Percentiles rank a stretch among this genome's conserved stretches.
Evolutionary conservation across 345 rosid species (phyloP).

Genomic region (Xanthoceras sorbifolium): DNA sequence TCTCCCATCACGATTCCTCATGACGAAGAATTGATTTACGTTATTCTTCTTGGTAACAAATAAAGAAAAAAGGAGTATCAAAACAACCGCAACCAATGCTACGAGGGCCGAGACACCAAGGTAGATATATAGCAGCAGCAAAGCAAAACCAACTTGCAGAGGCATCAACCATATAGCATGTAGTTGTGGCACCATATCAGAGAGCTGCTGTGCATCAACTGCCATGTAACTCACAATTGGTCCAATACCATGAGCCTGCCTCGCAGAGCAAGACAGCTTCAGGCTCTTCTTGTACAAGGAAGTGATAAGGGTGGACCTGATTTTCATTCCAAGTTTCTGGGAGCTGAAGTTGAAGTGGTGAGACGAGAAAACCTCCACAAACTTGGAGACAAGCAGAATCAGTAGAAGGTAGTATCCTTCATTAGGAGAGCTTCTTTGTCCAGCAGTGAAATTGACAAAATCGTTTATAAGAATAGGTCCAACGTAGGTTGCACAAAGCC

Average conservation of each 20-base stretch:
- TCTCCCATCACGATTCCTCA: conserved; percentile 76
- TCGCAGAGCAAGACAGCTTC: conserved; percentile 73
- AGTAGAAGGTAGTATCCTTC: conserved; percentile 87
- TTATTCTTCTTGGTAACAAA: conserved; percentile 66
- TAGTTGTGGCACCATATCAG: conserved; percentile 93
- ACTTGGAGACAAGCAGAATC: conserved; percentile 73
- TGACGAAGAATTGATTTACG: conserved; percentile 55
- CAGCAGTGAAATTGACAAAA: conserved; percentile 78
- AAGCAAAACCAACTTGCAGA: conserved; percentile 62
- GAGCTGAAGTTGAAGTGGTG: conserved; percentile 89
- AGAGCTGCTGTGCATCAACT: conserved; percentile 93
- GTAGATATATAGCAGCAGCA: conserved; percentile 61
- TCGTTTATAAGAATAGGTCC: conserved; percentile 84
- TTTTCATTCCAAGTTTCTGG: conserved; percentile 92
- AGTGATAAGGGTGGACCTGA: conserved; percentile 75
- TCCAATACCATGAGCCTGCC: conserved; percentile 94
- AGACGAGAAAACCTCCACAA: conserved; percentile 63
- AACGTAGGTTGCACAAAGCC: conserved; percentile 69
- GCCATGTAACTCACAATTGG: conserved; percentile 99
- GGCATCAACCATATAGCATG: conserved; percentile 94
- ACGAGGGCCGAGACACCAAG: conserved; percentile 64
- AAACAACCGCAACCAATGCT: conserved; percentile 51
- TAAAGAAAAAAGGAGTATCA: conserved; percentile 46
- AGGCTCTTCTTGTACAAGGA: conserved; percentile 78
- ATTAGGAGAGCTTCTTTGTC: conserved; percentile 61